Conservation (phyloP, 2,329 filamentous ascomycete species). For the Cordyceps cateniannulata region DNA sequence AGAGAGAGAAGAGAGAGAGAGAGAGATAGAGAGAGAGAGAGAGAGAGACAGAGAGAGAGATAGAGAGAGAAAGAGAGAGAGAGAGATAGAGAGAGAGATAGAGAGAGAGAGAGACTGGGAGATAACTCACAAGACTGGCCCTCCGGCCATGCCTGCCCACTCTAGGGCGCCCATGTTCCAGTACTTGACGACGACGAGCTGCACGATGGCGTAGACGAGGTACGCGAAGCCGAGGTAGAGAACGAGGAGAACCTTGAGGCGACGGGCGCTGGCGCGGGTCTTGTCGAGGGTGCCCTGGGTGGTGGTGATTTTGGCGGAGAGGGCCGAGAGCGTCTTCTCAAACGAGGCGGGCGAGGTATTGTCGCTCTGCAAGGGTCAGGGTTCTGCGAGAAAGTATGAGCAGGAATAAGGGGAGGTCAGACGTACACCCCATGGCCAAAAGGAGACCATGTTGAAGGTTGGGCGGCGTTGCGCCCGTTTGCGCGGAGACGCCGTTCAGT, state of each 20-base stretch:
- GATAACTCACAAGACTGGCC: conserved; percentile 63
- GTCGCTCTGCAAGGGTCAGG: conserved; percentile 52
- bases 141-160: conserved; percentile 70
- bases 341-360: conserved; percentile 83
- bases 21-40: not conserved
- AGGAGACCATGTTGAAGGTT: conserved; percentile 61
- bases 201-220: conserved; percentile 75
- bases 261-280: conserved; percentile 64
- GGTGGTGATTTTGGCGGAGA: conserved; percentile 76
- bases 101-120: not conserved
- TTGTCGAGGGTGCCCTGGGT: conserved; percentile 68
- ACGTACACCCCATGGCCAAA: conserved; percentile 77
- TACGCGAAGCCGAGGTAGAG: conserved; percentile 89
- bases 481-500: too few relatives aligned
- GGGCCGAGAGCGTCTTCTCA: conserved; percentile 78
- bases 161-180: conserved; percentile 69
- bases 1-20: not conserved
- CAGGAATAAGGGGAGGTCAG: not conserved
- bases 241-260: conserved; percentile 79
- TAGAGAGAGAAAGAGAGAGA: not conserved
- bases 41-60: not conserved
- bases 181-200: conserved; percentile 79
- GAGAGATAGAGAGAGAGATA: not conserved
- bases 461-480: not conserved
- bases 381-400: not conserved